Base-by-base conservation (phyloP, 805 yeast genomes). In the Blastobotrys terrestris region DNA sequence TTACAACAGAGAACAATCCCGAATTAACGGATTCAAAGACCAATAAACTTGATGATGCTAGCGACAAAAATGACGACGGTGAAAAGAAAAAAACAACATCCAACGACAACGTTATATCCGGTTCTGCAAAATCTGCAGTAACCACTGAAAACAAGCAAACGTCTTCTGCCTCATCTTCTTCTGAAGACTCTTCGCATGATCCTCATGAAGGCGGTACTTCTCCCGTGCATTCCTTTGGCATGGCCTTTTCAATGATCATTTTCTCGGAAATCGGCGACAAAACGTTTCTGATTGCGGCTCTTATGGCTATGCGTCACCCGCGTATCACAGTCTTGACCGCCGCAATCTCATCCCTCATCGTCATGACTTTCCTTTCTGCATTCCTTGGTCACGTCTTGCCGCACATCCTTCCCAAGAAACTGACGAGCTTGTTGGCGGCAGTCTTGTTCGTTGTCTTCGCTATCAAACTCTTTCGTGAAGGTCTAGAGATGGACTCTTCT, bases 261-360 rank as follows among this genome's bases (percentile, higher is more conserved):
- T 87, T 90, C n/a, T 87, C 96, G 26, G 99, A 94, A 69, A 85
- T 94, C 54, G 99, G 99, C 55, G 99, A 94, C 69, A 94, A 94
- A 72, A 94, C 99, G 0, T 94, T 94, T 66, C 77, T 94, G 59
- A 89, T 94, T 62, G 97, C 99, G 39, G 98, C 97, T 1, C 76
- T 94, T 58, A 91, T 94, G 97, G 96, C 98, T 31, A 94, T 94
- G 98, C 87, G 88, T 66, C 84, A 90, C 69, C 80, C 91, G 16
- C 78, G 95, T 62, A 62, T 78, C 63, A 76, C 88, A 46, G 98
- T 94, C n/a, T 92, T 94, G 67, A 75, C 88, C 6, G 83, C 97
- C 14, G 94, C 96, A 2, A 88, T 89, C 59, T 67, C 85, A 13
- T 89, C 98, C 1, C 77, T 94, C 62, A 87, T 81, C 2, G 68